Evolutionary conservation across 768 basidiomycete genomes (phyloP).

Genomic region (Mycena alexandri): DNA sequence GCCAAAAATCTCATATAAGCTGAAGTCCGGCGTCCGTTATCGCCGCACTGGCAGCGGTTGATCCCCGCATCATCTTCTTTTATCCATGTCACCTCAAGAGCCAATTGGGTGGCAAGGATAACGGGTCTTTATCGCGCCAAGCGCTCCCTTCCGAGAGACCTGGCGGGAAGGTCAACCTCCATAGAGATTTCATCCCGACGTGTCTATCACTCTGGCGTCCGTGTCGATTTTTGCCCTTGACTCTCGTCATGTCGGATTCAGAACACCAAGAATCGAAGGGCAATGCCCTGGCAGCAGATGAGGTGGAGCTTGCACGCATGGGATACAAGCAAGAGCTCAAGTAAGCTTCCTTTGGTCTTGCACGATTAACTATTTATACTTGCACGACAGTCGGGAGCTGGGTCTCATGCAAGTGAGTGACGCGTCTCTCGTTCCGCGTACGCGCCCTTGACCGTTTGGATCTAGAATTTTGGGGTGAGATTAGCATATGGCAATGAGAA

Average conservation of each 20-base stretch:
- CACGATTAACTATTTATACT: neutral
- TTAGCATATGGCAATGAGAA: neutral
- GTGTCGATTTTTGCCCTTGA: constrained; percentile 7
- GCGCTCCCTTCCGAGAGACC: too few species aligned
- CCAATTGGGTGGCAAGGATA: constrained; percentile 13
- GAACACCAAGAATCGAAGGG: constrained; percentile 33
- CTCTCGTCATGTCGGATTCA: constrained; percentile 33
- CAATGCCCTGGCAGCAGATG: constrained; percentile 57
- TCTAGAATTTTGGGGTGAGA: constrained; percentile 75
- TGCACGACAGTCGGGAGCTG: constrained; percentile 65
- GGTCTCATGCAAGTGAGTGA: constrained; percentile 68
- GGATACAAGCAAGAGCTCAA: constrained; percentile 80
- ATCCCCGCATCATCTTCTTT: too few species aligned
- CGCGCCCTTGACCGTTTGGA: constrained; percentile 27
- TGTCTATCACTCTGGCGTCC: neutral
- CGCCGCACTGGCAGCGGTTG: neutral
- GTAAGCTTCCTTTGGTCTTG: constrained; percentile 49
- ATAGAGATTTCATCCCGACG: neutral
- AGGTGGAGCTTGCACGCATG: constrained; percentile 75
- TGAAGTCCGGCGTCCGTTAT: neutral
- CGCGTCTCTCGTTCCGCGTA: constrained; percentile 2
- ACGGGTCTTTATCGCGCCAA: constrained; percentile 1
- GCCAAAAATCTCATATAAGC: neutral
- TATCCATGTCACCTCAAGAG: neutral
- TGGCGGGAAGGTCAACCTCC: constrained; percentile 2